Base-by-base conservation (phyloP, 495 filamentous ascomycete species). In the Chaetomidium leptoderma region DNA sequence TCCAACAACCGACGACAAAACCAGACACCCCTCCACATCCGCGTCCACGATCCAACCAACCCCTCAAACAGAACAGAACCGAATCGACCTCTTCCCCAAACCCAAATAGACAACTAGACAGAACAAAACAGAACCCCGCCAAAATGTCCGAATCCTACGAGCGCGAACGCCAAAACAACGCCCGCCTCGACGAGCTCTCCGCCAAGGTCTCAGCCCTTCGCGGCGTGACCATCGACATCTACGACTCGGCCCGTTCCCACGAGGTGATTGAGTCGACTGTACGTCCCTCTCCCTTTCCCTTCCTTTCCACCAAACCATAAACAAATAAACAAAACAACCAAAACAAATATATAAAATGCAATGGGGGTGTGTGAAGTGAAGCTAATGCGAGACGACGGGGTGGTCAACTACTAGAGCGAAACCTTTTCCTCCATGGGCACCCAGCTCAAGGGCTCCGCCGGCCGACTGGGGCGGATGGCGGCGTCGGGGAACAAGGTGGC, bases 141-240 rank as follows among this genome's bases (percentile, higher is more conserved):
- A 66, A 48, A 33, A 97, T 97, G 92, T 91, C 91, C 32, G 92
- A 96, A 72, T 85, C 91, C 62, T 98, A 95, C 77, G 91, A 96
- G 77, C 89, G 92, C 69, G 92, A 98, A 72, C 79, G 81, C 72
- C 93, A 98, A 75, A 98, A 98, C 76, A 96, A 96, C 75, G 86
- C 89, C 65, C 91, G 93, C 69, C 87, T 98, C 49, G 86, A 91
- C 64, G 91, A 95, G 65, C 86, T 98, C 23, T 86, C 89, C 16
- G 79, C 81, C 26, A 98, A 98, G 72, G 90, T 97, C 30, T 89
- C 89, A 43, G 90, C 91, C 33, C 81, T 98, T 51, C 91, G 92
- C 66, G 86, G 86, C 62, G 91, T 98, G n/a, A 98, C 93, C n/a
- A 84, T 97, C 43, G 90, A 97, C 75, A 98, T 98, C 69, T 95